These are phyloP conservation scores for Pyrus betulifolia DNA, from an alignment of 306 rosid genomes.

Conservation along the genomic window DNA sequence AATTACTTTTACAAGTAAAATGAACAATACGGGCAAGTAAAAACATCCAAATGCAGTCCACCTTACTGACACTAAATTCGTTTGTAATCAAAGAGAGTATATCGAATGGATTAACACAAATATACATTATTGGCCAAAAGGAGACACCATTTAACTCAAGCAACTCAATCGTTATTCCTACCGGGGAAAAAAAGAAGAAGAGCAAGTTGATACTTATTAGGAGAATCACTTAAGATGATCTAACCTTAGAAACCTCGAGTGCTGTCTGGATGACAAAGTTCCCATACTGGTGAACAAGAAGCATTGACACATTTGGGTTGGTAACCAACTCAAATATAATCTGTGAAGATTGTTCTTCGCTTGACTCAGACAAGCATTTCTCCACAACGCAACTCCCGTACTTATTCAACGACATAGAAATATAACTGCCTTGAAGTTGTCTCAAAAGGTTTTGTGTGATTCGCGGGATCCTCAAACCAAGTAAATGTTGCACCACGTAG, in stretches of 20 bases:
- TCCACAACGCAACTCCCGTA: slow-evolving; percentile 79
- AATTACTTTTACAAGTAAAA: neutral
- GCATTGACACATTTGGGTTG: slow-evolving; percentile 22
- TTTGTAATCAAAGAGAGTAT: too few relatives aligned
- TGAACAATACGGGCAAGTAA: neutral
- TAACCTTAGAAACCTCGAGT: slow-evolving; percentile 37
- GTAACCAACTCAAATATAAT: slow-evolving; percentile 41
- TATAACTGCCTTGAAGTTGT: slow-evolving; percentile 30
- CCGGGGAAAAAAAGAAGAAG: too few relatives aligned
- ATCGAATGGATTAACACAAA: too few relatives aligned
- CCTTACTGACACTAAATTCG: neutral
- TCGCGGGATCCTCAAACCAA: slow-evolving; percentile 24
- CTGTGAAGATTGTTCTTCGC: neutral
- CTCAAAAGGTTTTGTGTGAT: slow-evolving; percentile 22
- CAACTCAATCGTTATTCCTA: neutral
- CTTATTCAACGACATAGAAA: slow-evolving; percentile 43
- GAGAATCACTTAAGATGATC: neutral
- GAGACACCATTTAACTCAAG: neutral
- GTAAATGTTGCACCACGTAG: slow-evolving; percentile 62
- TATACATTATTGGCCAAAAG: too few relatives aligned
- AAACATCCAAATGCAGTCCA: neutral
- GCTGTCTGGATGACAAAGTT: slow-evolving; percentile 59
- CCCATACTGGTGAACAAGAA: slow-evolving; percentile 56
- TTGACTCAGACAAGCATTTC: slow-evolving; percentile 37
- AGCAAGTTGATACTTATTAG: neutral